Base-by-base conservation (phyloP, 371 early-diverging fungal genomes). In the Coemansia linderi region DNA sequence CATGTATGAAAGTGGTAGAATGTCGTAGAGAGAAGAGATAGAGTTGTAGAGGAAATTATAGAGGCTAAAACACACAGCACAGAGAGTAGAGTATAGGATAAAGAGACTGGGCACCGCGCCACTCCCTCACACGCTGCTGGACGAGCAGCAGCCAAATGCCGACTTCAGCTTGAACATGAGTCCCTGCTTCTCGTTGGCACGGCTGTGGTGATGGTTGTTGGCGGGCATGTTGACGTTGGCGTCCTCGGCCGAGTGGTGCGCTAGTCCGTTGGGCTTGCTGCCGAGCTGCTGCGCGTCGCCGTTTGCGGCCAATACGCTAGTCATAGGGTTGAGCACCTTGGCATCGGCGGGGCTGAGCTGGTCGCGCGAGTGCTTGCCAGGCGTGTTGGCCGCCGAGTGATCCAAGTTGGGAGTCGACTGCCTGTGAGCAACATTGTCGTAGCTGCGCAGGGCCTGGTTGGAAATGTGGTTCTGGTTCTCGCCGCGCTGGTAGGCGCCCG, bases 91-190 rank as follows among this genome's bases (percentile, higher is more conserved):
- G 36, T 41, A 43, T 40, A 39, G 31, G 36, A 39, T 22, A n/a
- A 13, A 10, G 31, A 33, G 48, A n/a, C n/a, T 24, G 38, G n/a
- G 1, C 17, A 6, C 5, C 1, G 9, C 19, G n/a, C 13, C 12
- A 22, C 22, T 22, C 33, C 27, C 37, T 50, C 58, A 75, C 54
- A 65, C 75, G 54, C 75, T 75, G 75, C 75, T 75, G 6, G 75
- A 75, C 48, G 75, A 75, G 68, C 75, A 75, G 68, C 75, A 75
- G 24, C 72, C 72, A 52, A 75, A 75, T 19, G 68, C 75, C 64
- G 75, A 72, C 65, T 72, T 75, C 54, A 75, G 61, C 75, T 75
- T 75, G 50, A 75, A 75, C 75, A 75, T 75, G 24, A 75, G 33
- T 6, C 75, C 75, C 24, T 75, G 75, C 72, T 75, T 75, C 61